A percentile compares a stretch with the other conserved stretches of the same genome.
Evolutionary conservation across 2,329 filamentous ascomycete species (phyloP).

Genomic region (Apiospora hydei): DNA sequence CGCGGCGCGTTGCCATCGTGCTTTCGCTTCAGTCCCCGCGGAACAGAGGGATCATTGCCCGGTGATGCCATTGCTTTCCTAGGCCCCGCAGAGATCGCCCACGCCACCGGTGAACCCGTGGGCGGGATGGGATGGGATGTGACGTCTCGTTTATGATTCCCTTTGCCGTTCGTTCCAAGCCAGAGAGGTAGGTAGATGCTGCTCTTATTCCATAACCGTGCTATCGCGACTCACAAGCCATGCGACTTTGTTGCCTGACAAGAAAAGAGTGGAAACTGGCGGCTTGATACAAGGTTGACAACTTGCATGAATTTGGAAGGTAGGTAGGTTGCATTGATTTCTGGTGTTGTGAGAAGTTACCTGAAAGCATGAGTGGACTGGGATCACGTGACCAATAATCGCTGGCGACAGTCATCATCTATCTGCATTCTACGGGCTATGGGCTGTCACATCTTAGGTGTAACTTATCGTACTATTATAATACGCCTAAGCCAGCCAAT

Average conservation of each 20-base stretch:
- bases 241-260: not conserved
- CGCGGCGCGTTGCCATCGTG: not conserved
- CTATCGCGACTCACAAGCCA: not conserved
- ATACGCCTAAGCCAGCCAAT: not conserved
- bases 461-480: not conserved
- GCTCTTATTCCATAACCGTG: not conserved
- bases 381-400: not conserved
- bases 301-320: not conserved
- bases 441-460: not conserved
- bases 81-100: not conserved
- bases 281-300: not conserved
- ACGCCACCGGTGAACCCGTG: not conserved
- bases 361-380: not conserved
- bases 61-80: not conserved
- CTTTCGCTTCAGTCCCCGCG: slow-evolving; percentile 20
- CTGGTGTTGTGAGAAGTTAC: not conserved
- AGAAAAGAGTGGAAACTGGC: not conserved
- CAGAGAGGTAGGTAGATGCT: too few species aligned
- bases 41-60: not conserved
- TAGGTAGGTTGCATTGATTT: not conserved
- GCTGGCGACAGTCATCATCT: not conserved
- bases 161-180: not conserved
- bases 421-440: not conserved
- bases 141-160: not conserved
- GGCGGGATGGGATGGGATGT: not conserved